Conservation (phyloP, 257 asterid species). For the Solanum clarkiae region DNA sequence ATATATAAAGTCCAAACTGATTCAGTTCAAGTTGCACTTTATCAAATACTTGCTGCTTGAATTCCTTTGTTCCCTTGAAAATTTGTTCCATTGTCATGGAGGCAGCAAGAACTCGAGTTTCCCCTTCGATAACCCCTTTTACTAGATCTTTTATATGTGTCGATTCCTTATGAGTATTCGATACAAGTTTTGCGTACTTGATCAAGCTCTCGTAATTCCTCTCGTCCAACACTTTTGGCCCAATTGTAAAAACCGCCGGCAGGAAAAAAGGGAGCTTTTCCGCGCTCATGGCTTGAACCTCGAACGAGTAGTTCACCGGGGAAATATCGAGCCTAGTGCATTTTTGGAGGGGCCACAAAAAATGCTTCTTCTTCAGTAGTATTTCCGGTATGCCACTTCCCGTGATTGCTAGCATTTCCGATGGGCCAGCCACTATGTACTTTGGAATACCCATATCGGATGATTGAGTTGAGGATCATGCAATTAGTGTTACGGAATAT, state of each 20-base stretch:
- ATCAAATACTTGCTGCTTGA: constrained; percentile 47
- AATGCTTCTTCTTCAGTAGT: not conserved
- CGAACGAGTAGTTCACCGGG: constrained; percentile 57
- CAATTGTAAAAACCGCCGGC: constrained; percentile 66
- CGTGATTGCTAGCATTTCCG: not conserved
- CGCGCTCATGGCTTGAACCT: constrained; percentile 71
- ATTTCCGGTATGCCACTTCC: not conserved
- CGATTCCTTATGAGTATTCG: constrained; percentile 43
- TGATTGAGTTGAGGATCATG: not conserved
- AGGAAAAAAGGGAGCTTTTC: constrained; percentile 64
- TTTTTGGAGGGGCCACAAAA: not conserved
- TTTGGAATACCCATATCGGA: not conserved
- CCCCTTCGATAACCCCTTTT: constrained; percentile 64
- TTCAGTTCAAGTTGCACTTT: constrained; percentile 56
- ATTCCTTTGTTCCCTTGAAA: constrained; percentile 45
- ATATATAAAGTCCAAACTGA: constrained; percentile 49
- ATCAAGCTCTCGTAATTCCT: constrained; percentile 8
- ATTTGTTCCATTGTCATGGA: constrained; percentile 67
- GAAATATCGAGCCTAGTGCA: constrained; percentile 31
- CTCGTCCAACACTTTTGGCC: constrained; percentile 35
- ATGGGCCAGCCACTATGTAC: not conserved
- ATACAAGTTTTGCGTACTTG: constrained; percentile 53
- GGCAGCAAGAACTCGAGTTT: constrained; percentile 57
- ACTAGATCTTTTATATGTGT: constrained; percentile 42
- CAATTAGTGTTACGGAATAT: not conserved